Evolutionary conservation across 176 grass and related monocot genomes (phyloP).

Genomic region (Stipa capillata): DNA sequence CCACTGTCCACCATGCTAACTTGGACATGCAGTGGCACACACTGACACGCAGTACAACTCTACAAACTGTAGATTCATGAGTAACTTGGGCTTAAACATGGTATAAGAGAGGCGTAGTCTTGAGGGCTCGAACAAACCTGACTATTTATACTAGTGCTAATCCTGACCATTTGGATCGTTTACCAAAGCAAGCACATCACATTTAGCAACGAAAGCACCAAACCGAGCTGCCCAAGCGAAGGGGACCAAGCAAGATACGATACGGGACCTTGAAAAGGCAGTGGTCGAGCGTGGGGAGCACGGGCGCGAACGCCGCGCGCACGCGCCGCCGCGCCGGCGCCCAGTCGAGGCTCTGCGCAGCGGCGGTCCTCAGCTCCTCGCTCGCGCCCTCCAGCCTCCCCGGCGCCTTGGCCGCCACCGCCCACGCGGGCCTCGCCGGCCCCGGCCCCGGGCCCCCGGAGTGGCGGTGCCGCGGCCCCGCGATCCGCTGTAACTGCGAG

Average conservation of each 20-base stretch:
- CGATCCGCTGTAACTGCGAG: conserved; percentile 3
- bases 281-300: conserved; percentile 73
- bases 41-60: not conserved
- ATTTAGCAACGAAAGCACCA: not conserved
- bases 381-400: conserved; percentile 54
- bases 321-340: conserved; percentile 71
- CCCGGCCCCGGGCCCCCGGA: not conserved
- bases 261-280: conserved; percentile 77
- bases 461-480: not conserved
- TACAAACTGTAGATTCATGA: not conserved
- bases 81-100: not conserved
- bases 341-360: conserved; percentile 74
- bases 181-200: not conserved
- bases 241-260: not conserved
- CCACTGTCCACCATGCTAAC: not conserved
- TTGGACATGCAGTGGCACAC: not conserved
- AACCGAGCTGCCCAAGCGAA: not conserved
- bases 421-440: not conserved
- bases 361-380: conserved; percentile 60
- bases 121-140: not conserved
- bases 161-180: not conserved
- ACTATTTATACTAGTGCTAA: not conserved
- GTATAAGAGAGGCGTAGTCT: not conserved
- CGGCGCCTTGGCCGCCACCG: conserved; percentile 5
- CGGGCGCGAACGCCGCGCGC: conserved; percentile 51